A percentile compares a stretch with the other conserved stretches of the same genome.
Evolutionary conservation across 2,329 filamentous ascomycete genomes (phyloP).

Genomic region (Fusarium irregulare): DNA sequence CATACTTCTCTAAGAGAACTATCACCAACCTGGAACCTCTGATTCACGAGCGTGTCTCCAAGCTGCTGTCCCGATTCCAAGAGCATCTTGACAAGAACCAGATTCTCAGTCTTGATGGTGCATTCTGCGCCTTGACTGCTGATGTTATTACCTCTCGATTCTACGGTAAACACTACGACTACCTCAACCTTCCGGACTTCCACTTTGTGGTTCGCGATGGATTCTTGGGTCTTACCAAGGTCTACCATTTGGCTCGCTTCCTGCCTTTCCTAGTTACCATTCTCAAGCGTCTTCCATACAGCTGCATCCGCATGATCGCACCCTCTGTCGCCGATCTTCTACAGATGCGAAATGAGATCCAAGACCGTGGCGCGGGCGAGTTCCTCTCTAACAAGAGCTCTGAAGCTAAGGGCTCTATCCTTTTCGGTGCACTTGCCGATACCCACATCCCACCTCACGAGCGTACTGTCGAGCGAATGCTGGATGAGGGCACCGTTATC

Average conservation of each 20-base stretch:
- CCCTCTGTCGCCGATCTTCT: neutral
- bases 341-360: neutral
- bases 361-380: neutral
- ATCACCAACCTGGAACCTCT: neutral
- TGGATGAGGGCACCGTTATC: neutral
- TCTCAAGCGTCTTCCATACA: neutral
- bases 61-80: neutral
- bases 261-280: neutral
- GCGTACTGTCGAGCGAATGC: neutral
- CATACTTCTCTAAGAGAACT: neutral
- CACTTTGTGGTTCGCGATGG: neutral
- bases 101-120: neutral
- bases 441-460: neutral
- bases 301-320: neutral
- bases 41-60: neutral
- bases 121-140: neutral
- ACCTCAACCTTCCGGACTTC: neutral
- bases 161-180: neutral
- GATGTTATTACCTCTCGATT: neutral
- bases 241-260: neutral
- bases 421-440: neutral
- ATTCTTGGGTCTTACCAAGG: neutral
- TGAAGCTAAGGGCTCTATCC: neutral
- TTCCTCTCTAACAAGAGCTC: neutral
- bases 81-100: neutral